These are phyloP conservation scores for Syncephalastrum racemosum DNA, from an alignment of 371 early-diverging fungal genomes.

Conservation along the genomic window DNA sequence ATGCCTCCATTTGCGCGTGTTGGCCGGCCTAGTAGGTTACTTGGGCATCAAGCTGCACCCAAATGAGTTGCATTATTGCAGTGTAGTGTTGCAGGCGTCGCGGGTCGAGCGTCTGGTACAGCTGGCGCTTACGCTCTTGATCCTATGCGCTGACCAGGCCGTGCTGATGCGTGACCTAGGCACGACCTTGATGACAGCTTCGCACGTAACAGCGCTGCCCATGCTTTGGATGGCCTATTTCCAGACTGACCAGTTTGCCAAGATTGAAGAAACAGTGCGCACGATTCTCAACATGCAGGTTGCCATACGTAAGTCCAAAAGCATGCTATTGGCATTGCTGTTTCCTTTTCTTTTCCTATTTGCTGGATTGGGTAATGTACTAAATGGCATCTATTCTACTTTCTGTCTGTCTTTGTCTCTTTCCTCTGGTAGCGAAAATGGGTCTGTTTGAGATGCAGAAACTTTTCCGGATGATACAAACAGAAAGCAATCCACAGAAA, in stretches of 20 bases:
- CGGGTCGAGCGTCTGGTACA: constrained; percentile 7
- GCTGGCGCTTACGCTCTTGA: constrained; percentile 13
- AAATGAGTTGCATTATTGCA: constrained; percentile 21
- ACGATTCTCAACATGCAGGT: constrained; percentile 40
- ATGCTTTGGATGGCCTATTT: constrained; percentile 38
- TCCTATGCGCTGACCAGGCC: constrained; percentile 16
- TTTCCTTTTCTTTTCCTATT: background rate
- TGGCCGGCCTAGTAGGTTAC: constrained; percentile 38
- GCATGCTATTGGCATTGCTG: no score
- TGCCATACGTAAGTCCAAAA: constrained; percentile 40
- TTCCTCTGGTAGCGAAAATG: constrained; percentile 30
- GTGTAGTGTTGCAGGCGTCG: constrained; percentile 24
- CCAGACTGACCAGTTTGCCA: constrained; percentile 38
- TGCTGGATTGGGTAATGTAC: background rate
- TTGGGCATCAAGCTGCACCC: constrained; percentile 41
- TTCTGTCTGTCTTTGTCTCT: background rate
- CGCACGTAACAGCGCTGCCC: constrained; percentile 41
- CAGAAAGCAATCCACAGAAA: background rate
- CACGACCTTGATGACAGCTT: background rate
- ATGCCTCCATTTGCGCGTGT: constrained; percentile 32
- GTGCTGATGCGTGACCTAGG: constrained; percentile 6
- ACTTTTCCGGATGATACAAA: constrained; percentile 20
- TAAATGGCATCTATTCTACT: background rate
- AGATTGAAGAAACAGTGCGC: constrained; percentile 39
- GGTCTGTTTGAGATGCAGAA: constrained; percentile 53